Evolutionary conservation across 345 rosid genomes (phyloP), one percentile per base, ranked within the genome.

Genomic region (Excoecaria agallocha): DNA sequence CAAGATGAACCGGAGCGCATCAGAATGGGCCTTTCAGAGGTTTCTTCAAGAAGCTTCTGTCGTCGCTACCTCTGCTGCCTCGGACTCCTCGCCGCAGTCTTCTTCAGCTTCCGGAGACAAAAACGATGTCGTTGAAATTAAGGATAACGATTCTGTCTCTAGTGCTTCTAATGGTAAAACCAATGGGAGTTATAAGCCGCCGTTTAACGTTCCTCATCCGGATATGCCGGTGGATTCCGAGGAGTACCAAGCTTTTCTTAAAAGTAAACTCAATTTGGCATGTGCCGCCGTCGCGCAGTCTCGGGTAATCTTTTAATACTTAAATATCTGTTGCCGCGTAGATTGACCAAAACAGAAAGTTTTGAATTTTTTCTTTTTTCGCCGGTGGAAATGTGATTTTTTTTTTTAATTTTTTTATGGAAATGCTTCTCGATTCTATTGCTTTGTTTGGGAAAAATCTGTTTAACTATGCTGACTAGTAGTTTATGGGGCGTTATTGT

Each of bases 251-350:
- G 74, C 76, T 9, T 59, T 80, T 60, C 72, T 80, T 12, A 80
- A 75, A 59, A 71, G 76, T 46, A 75, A 80, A 54, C 79, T 80
- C 74, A 75, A 54, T 25, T 61, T 80, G 25, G 82, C 82, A 45
- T 80, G 82, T 30, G 82, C 82, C 30, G 79, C 79, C 12, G 82
- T 80, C 20, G 79, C 79, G 22, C 48, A 51, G 54, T 75, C 82
- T 38, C 69, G 82, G 71, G 82, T 79, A 74, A 74, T 17, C 25
- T 19, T n/a, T 64, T 43, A 41, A 9, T 12, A 48, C 37, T n/a
- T 20, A 16, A 22, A 50, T 37, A 3, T 0, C 16, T 12, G 63
- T n/a, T 30, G 38, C 12, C 19, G 19, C 25, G 2, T 25, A 66
- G 20, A 41, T 48, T 68, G 12, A 56, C 9, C 10, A 16, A 41